Percentiles rank a stretch among this genome's conserved stretches.
Evolutionary conservation across 177 flowering plant species (phyloP).

Genomic region (Tripterygium wilfordii): DNA sequence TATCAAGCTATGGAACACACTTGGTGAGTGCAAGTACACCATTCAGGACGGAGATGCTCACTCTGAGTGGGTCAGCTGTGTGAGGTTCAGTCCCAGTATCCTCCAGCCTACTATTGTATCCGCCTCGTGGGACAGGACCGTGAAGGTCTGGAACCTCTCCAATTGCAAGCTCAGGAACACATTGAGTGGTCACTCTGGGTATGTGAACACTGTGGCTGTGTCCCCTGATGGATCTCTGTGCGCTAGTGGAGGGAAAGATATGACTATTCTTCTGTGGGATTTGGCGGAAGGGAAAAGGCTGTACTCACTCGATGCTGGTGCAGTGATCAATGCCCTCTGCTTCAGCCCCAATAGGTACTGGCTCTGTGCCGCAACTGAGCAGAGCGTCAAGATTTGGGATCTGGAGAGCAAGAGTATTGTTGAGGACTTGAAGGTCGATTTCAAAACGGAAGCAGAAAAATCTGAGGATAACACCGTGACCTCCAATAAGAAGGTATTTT

Average conservation of each 20-base stretch:
- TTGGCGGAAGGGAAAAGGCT: conserved; percentile 77
- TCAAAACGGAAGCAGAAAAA: conserved; percentile 37
- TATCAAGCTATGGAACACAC: conserved; percentile 88
- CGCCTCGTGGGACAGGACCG: conserved; percentile 77
- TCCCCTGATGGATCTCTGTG: conserved; percentile 89
- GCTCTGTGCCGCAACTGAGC: conserved; percentile 89
- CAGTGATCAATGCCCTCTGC: conserved; percentile 68
- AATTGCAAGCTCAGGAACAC: conserved; percentile 71
- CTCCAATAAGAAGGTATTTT: conserved; percentile 25
- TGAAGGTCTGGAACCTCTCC: conserved; percentile 81
- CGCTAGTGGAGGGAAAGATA: conserved; percentile 89
- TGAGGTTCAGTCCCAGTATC: conserved; percentile 66
- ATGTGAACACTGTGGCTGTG: conserved; percentile 83
- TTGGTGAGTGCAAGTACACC: conserved; percentile 90
- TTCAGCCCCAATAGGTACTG: conserved; percentile 92
- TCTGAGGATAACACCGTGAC: conserved; percentile 15
- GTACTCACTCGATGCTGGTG: conserved; percentile 69
- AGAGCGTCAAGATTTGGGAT: conserved; percentile 86
- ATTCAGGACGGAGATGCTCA: conserved; percentile 65
- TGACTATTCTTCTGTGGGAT: conserved; percentile 78
- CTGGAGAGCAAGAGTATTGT: conserved; percentile 83
- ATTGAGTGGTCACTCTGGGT: conserved; percentile 60
- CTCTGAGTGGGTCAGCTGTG: conserved; percentile 80
- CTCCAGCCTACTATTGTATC: conserved; percentile 69
- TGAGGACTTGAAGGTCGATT: conserved; percentile 58